These are phyloP conservation scores for Exserohilum turcica DNA, from an alignment of 2,329 filamentous ascomycete genomes.

Conservation along the genomic window DNA sequence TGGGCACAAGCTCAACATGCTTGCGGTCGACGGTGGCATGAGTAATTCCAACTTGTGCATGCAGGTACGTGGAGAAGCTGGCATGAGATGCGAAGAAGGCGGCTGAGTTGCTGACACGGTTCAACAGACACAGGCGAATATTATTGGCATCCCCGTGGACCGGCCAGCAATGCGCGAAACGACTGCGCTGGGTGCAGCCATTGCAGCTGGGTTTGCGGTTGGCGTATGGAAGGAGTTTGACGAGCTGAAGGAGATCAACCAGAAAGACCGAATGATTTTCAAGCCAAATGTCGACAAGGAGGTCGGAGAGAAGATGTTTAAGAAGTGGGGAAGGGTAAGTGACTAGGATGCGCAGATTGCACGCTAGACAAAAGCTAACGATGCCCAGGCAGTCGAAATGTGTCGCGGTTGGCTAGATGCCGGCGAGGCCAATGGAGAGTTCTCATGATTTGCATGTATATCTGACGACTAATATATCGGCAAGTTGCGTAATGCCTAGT, in stretches of 20 bases:
- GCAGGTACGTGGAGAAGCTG: slow-evolving; percentile 57
- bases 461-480: slow-evolving; percentile 31
- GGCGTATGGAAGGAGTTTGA: slow-evolving; percentile 77
- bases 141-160: slow-evolving; percentile 81
- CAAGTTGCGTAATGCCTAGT: slow-evolving; percentile 25
- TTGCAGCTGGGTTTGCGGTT: slow-evolving; percentile 84
- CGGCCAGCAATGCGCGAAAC: slow-evolving; percentile 89
- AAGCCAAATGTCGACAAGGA: slow-evolving; percentile 66
- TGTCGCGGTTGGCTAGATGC: slow-evolving; percentile 71
- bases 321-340: slow-evolving; percentile 67
- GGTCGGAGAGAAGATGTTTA: slow-evolving; percentile 67
- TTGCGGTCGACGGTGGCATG: slow-evolving; percentile 88
- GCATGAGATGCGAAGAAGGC: not conserved
- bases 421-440: slow-evolving; percentile 46
- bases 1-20: slow-evolving; percentile 71
- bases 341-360: not conserved
- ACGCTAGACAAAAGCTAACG: slow-evolving; percentile 7
- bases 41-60: slow-evolving; percentile 88
- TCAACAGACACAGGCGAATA: slow-evolving; percentile 74
- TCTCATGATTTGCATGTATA: slow-evolving; percentile 32
- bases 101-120: slow-evolving; percentile 18
- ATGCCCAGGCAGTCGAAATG: slow-evolving; percentile 69
- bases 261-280: slow-evolving; percentile 71
- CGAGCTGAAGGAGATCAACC: slow-evolving; percentile 75
- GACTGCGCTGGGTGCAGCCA: slow-evolving; percentile 84